Percentiles rank a stretch among this genome's conserved stretches.
These are phyloP conservation scores for Sergeia podlipaevii DNA, from an alignment of 208 protist genomes.

Conservation along the genomic window DNA sequence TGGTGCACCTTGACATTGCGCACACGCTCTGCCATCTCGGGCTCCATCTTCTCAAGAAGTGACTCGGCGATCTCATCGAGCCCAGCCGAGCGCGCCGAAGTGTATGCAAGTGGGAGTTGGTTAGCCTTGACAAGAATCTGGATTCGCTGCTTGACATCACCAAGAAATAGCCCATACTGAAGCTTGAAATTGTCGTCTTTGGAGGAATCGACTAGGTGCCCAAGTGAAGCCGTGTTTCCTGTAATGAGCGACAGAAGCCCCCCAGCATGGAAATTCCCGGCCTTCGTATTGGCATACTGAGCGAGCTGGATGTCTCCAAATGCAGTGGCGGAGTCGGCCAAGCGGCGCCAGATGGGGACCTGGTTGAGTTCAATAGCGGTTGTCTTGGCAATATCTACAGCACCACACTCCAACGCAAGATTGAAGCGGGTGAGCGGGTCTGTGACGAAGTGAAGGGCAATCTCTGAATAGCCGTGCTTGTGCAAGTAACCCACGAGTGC, in stretches of 20 bases:
- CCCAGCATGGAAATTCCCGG: constrained; percentile 90
- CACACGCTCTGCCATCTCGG: constrained; percentile 40
- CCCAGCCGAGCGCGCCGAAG: constrained; percentile 84
- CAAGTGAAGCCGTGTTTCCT: constrained; percentile 93
- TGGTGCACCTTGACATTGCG: constrained; percentile 8
- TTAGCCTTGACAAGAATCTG: constrained; percentile 63
- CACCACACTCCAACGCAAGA: constrained; percentile 98
- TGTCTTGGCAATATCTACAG: constrained; percentile 92
- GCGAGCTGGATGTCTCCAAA: constrained; percentile 96
- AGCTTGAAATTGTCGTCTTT: constrained; percentile 88
- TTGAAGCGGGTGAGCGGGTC: constrained; percentile 97
- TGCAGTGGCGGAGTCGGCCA: constrained; percentile 91
- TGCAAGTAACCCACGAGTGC: constrained; percentile 98
- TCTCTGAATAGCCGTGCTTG: constrained; percentile 96
- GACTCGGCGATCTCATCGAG: constrained; percentile 72
- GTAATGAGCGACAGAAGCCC: constrained; percentile 96
- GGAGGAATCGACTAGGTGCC: constrained; percentile 90
- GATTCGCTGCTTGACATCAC: constrained; percentile 89
- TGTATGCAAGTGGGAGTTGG: constrained; percentile 87
- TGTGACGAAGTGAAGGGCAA: constrained; percentile 98
- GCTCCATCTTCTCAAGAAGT: constrained; percentile 44
- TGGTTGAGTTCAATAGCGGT: constrained; percentile 92
- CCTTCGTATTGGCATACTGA: constrained; percentile 94
- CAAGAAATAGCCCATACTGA: constrained; percentile 93
- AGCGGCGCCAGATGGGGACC: constrained; percentile 85